Percentiles rank a stretch among this genome's conserved stretches.
Evolutionary conservation across 257 asterid species (phyloP).

Genomic region (Solanum appendiculatum): DNA sequence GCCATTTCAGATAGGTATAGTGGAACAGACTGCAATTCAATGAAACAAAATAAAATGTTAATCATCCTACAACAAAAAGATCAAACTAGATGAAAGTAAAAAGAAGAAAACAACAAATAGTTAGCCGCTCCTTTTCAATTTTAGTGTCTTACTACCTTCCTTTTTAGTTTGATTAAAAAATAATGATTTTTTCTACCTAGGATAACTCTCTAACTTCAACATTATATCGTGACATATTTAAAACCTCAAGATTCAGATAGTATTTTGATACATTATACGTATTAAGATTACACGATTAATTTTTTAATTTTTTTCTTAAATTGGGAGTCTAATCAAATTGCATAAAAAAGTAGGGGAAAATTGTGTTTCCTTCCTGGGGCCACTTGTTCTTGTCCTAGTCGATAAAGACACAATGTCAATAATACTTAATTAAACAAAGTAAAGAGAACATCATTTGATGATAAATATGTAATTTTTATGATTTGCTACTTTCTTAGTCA

Average conservation of each 20-base stretch:
- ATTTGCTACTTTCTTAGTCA: slow-evolving; percentile 11
- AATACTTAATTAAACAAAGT: not conserved
- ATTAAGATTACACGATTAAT: too few relatives aligned
- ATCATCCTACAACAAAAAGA: not conserved
- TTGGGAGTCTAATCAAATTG: too few relatives aligned
- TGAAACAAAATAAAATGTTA: not conserved
- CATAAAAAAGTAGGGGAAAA: not conserved
- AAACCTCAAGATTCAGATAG: not conserved
- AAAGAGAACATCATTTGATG: not conserved
- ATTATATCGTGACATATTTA: too few relatives aligned
- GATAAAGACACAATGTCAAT: not conserved
- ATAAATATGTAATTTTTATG: not conserved
- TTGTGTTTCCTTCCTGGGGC: not conserved
- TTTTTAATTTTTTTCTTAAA: too few relatives aligned
- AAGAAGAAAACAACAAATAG: not conserved
- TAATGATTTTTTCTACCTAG: fast-evolving
- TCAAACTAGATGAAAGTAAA: not conserved
- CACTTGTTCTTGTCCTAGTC: not conserved
- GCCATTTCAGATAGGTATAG: slow-evolving; percentile 70
- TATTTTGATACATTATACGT: too few relatives aligned
- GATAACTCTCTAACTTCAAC: not conserved
- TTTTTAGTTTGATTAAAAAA: not conserved
- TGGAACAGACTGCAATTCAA: slow-evolving; percentile 23
- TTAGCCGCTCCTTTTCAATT: not conserved
- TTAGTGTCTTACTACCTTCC: fast-evolving